Evolutionary conservation across 1,284 basidiomycete genomes (phyloP), one percentile per base, ranked within the genome.

Genomic region (Sanghuangporus baumii): DNA sequence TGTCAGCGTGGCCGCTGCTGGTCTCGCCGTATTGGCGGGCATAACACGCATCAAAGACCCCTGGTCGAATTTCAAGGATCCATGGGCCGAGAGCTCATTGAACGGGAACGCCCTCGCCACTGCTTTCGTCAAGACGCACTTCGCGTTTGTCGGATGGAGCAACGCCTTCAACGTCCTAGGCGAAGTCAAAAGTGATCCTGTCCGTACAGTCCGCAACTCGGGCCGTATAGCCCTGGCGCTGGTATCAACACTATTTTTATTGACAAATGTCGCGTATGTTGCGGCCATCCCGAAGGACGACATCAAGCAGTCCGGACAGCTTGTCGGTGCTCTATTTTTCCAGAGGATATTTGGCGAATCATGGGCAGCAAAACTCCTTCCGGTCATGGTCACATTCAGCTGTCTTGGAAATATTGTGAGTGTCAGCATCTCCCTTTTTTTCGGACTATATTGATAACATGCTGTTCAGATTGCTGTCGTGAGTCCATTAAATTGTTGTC

Each of bases 291-390:
- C 81, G 0, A 75, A 75, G 60, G 77, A 76, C 12, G 70, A 77
- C 18, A 78, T 83, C 55, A 71, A 73, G 36, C 68, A 68, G 12
- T 78, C 78, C 0, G 74, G 75, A 8, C 74, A 81, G 62, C 74
- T 81, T 14, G 75, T 81, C 16, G 82, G 81, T 2, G 78, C 78
- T 8, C 69, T 78, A 37, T 84, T 83, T 71, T 83, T 84, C 69
- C 66, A 73, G 16, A 74, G 76, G 54, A 80, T 84, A 38, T 84
- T 82, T 64, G 80, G 81, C 0, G 71, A 71, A 34, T 73, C 71
- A 14, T 71, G 70, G 55, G 72, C 75, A 23, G 71, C 75, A 14
- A 73, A 74, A 59, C 73, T 76, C 2, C 72, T 81, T 26, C 76
- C 76, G 37, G 72, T 75, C 18, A 70, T 80, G 55, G 73, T 80